Percentiles rank a stretch among this genome's conserved stretches.
These are phyloP conservation scores for Camellia lanceoleosa DNA, from an alignment of 148 eudicot species.

Conservation along the genomic window DNA sequence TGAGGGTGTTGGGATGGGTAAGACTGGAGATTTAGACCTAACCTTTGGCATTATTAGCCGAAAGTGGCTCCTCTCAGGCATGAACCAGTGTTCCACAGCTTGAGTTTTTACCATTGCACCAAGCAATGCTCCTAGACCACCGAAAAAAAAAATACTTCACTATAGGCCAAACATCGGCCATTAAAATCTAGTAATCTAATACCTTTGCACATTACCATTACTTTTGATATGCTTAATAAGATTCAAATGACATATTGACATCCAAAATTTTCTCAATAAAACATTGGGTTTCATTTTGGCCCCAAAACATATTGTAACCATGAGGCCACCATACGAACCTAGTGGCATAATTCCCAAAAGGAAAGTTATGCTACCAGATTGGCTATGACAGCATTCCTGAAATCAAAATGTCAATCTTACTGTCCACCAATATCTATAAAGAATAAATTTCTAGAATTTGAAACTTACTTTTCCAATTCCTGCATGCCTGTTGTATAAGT, in stretches of 20 bases:
- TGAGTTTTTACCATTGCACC: too few relatives aligned
- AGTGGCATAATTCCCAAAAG: neutral
- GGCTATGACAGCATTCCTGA: conserved; percentile 2
- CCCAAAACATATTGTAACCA: neutral
- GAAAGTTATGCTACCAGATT: neutral
- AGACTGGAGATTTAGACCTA: too few relatives aligned
- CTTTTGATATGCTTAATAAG: neutral
- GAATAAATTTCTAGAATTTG: neutral
- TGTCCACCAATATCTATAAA: neutral
- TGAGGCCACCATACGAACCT: neutral
- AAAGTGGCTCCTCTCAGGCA: too few relatives aligned
- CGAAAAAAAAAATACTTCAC: too few relatives aligned
- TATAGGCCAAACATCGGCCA: too few relatives aligned
- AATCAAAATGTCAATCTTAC: neutral
- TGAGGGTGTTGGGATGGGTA: too few relatives aligned
- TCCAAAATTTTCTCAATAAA: neutral
- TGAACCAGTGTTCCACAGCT: too few relatives aligned
- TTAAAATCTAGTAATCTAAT: too few relatives aligned
- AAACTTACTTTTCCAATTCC: conserved; percentile 57
- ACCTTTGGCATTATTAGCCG: too few relatives aligned
- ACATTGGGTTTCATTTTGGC: neutral
- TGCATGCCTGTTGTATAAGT: conserved; percentile 67
- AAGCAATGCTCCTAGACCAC: too few relatives aligned
- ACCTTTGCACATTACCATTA: neutral
- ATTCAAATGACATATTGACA: neutral